phyloP scores from a whole-genome alignment of 371 early-diverging fungal species.

The Mortierella sp. region DNA sequence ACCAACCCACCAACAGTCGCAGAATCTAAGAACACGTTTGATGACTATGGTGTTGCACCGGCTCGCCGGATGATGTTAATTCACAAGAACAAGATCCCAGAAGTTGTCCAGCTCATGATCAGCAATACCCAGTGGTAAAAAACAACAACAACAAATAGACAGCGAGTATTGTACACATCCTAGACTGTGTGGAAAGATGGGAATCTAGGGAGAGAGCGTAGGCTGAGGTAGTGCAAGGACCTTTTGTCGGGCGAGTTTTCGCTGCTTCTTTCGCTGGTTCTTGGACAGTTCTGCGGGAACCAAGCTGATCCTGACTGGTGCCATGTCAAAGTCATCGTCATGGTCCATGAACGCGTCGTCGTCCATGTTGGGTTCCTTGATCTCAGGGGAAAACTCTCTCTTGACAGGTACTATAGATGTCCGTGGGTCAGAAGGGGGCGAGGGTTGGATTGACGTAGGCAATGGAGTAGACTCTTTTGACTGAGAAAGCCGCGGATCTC shows the following conservation, averaged over 20 bases:
- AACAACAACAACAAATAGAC: neutral
- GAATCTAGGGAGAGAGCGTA: neutral
- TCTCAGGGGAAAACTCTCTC: no score
- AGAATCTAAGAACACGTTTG: slow-evolving; percentile 85
- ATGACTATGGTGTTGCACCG: slow-evolving; percentile 87
- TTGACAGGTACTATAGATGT: no score
- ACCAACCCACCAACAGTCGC: slow-evolving; percentile 63
- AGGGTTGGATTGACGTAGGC: no score
- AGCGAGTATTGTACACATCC: neutral
- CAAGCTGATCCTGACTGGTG: slow-evolving; percentile 6
- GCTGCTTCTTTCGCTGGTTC: slow-evolving; percentile 12
- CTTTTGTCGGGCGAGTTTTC: slow-evolving; percentile 7
- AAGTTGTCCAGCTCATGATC: slow-evolving; percentile 59
- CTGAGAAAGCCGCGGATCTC: no score
- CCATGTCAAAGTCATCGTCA: neutral
- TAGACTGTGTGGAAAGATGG: no score
- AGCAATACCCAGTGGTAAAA: slow-evolving; percentile 37
- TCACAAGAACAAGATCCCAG: slow-evolving; percentile 67
- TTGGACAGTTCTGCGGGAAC: slow-evolving; percentile 19
- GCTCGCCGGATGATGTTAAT: slow-evolving; percentile 80
- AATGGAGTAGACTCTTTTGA: no score
- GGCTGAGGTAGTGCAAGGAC: slow-evolving; percentile 1
- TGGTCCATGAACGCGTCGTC: neutral
- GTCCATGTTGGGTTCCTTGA: neutral
- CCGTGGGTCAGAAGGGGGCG: no score